Evolutionary conservation across 1,284 basidiomycete genomes (phyloP).

Genomic region (Papiliotrema nemorosa): DNA sequence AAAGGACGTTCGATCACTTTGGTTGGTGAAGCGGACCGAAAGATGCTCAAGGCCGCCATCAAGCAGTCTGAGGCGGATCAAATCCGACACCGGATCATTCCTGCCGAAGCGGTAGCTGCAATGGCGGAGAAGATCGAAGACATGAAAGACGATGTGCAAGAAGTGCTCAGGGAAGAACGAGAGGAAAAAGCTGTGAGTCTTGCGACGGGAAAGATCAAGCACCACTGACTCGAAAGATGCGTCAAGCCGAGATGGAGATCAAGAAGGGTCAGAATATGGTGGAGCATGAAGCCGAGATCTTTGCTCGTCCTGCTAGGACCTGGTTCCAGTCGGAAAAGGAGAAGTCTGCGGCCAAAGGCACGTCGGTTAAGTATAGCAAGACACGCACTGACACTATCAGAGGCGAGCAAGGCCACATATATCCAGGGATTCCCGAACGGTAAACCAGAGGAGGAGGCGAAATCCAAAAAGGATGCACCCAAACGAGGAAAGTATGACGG

Average conservation of each 20-base stretch:
- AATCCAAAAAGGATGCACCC: slow-evolving; percentile 13
- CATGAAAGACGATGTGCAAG: slow-evolving; percentile 75
- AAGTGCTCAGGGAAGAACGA: slow-evolving; percentile 84
- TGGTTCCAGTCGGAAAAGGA: slow-evolving; percentile 96
- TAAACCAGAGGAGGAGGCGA: slow-evolving; percentile 35
- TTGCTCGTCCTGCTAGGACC: slow-evolving; percentile 84
- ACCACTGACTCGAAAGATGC: slow-evolving; percentile 55
- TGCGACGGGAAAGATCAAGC: not conserved
- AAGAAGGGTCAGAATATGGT: slow-evolving; percentile 95
- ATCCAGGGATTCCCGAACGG: slow-evolving; percentile 57
- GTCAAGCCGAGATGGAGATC: slow-evolving; percentile 92
- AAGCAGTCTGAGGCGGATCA: slow-evolving; percentile 82
- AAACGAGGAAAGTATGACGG: slow-evolving; percentile 81
- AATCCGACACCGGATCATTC: slow-evolving; percentile 84
- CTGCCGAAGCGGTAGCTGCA: slow-evolving; percentile 68
- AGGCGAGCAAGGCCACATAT: slow-evolving; percentile 68
- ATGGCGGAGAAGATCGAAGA: slow-evolving; percentile 68
- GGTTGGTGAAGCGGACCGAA: slow-evolving; percentile 92
- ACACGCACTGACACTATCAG: slow-evolving; percentile 48
- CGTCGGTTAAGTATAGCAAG: slow-evolving; percentile 16
- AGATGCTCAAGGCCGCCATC: slow-evolving; percentile 92
- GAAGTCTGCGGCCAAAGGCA: slow-evolving; percentile 75
- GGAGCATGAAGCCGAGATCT: slow-evolving; percentile 92
- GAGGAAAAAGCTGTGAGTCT: slow-evolving; percentile 80
- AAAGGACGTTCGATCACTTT: slow-evolving; percentile 92